Evolutionary conservation across 805 yeast species (phyloP).

Genomic region (Barnettozyma californica): DNA sequence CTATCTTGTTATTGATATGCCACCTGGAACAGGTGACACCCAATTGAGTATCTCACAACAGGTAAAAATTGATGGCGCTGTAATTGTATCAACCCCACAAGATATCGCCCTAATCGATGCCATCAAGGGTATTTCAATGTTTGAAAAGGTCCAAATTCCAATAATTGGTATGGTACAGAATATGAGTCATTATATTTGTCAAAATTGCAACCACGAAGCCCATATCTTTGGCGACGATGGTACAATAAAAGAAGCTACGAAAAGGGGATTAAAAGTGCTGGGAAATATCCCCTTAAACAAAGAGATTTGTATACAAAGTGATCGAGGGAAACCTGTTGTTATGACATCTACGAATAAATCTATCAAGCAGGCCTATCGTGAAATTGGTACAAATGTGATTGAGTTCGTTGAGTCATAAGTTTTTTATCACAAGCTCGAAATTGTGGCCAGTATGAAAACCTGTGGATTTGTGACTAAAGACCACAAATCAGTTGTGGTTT

Average conservation of each 20-base stretch:
- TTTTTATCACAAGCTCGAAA: neutral
- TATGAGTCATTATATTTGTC: slow-evolving; percentile 74
- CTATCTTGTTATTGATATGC: slow-evolving; percentile 73
- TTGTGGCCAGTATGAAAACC: neutral
- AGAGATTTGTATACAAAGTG: slow-evolving; percentile 55
- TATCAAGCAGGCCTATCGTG: slow-evolving; percentile 38
- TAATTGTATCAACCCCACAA: slow-evolving; percentile 82
- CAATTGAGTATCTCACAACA: slow-evolving; percentile 81
- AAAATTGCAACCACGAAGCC: slow-evolving; percentile 67
- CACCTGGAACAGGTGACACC: slow-evolving; percentile 90
- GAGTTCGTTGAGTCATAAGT: neutral
- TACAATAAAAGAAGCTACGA: slow-evolving; percentile 43
- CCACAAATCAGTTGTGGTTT: neutral
- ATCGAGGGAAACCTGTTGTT: slow-evolving; percentile 60
- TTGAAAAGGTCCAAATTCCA: slow-evolving; percentile 64
- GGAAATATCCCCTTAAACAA: slow-evolving; percentile 66
- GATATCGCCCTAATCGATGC: slow-evolving; percentile 81
- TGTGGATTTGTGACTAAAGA: neutral
- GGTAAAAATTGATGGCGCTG: slow-evolving; percentile 69
- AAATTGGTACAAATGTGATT: slow-evolving; percentile 35
- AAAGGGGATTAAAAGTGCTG: slow-evolving; percentile 43
- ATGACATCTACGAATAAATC: slow-evolving; percentile 35
- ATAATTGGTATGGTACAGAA: slow-evolving; percentile 75
- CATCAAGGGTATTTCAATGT: slow-evolving; percentile 75
- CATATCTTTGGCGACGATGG: slow-evolving; percentile 70